A percentile compares a stretch with the other conserved stretches of the same genome.
Evolutionary conservation across 345 rosid genomes (phyloP).

Genomic region (Clausena lansium): DNA sequence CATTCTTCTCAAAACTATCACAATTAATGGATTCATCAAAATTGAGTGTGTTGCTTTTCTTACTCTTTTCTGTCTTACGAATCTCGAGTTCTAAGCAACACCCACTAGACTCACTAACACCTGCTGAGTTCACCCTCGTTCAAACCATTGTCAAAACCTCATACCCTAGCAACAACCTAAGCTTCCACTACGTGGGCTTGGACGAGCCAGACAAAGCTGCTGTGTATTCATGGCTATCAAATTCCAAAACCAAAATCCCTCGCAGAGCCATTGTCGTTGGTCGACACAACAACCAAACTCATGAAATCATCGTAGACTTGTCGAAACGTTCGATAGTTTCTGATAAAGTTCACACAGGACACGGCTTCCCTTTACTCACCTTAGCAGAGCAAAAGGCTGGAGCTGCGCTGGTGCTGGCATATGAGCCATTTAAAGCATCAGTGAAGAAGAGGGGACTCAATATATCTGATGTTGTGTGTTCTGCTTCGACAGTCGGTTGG

Average conservation of each 20-base stretch:
- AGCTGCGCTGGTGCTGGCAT: constrained; percentile 10
- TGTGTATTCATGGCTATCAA: constrained; percentile 24
- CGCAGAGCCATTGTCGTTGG: constrained; percentile 33
- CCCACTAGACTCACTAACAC: constrained; percentile 8
- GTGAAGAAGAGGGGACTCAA: constrained; percentile 21
- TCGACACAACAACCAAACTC: constrained; percentile 30
- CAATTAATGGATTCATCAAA: background rate
- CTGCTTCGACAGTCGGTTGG: constrained; percentile 32
- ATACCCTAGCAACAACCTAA: background rate
- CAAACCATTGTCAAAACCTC: background rate
- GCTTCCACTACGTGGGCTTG: constrained; percentile 24
- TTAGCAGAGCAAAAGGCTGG: constrained; percentile 20
- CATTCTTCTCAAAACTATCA: background rate
- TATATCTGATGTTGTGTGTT: constrained; percentile 25
- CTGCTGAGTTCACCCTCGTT: constrained; percentile 6
- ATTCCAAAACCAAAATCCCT: constrained; percentile 1
- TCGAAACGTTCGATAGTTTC: constrained; percentile 14
- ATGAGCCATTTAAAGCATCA: constrained; percentile 30
- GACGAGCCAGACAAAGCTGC: constrained; percentile 17
- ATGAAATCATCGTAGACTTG: constrained; percentile 27
- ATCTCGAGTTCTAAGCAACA: background rate
- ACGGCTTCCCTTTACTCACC: constrained; percentile 29
- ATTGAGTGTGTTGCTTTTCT: background rate
- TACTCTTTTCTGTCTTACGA: background rate
- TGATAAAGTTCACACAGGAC: constrained; percentile 17